phyloP scores from a whole-genome alignment of 2,329 filamentous ascomycete species.

The Amauroascus verrucosus region DNA sequence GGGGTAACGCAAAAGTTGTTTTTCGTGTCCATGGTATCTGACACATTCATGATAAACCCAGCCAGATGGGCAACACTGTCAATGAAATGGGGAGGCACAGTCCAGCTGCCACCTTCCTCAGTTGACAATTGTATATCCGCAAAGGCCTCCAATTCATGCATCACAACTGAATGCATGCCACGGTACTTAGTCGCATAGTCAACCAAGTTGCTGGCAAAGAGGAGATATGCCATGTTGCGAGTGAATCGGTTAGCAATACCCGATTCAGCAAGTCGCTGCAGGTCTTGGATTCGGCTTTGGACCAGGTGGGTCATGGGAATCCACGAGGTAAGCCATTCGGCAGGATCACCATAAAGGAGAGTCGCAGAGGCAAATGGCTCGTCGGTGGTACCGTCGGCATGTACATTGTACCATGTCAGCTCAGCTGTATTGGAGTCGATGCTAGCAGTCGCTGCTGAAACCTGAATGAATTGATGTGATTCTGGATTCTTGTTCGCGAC shows the following conservation, averaged over 20 bases:
- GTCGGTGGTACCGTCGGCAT: constrained; percentile 14
- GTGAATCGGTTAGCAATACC: constrained; percentile 23
- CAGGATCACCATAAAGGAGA: constrained; percentile 18
- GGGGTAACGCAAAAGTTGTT: constrained; percentile 28
- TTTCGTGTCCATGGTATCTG: constrained; percentile 21
- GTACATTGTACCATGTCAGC: constrained; percentile 23
- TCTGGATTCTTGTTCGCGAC: constrained; percentile 42
- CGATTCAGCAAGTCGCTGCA: constrained; percentile 20
- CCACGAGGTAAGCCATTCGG: constrained; percentile 23
- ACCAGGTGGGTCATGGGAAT: constrained; percentile 21
- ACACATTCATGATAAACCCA: constrained; percentile 32
- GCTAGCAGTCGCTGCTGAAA: constrained; percentile 47
- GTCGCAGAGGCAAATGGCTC: constrained; percentile 22
- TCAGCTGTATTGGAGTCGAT: constrained; percentile 36
- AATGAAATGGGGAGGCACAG: constrained; percentile 25
- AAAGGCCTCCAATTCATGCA: constrained; percentile 29
- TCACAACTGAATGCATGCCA: constrained; percentile 30
- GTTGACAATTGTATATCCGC: constrained; percentile 3
- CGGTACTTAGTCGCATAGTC: constrained; percentile 28
- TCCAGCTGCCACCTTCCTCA: constrained; percentile 9
- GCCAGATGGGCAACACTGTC: constrained; percentile 30
- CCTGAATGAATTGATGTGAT: constrained; percentile 38
- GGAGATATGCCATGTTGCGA: constrained; percentile 29
- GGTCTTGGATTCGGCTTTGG: constrained; percentile 20
- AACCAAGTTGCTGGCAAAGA: constrained; percentile 27